These are phyloP conservation scores for Picea mariana DNA, from an alignment of 83 land plant species.

Conservation along the genomic window DNA sequence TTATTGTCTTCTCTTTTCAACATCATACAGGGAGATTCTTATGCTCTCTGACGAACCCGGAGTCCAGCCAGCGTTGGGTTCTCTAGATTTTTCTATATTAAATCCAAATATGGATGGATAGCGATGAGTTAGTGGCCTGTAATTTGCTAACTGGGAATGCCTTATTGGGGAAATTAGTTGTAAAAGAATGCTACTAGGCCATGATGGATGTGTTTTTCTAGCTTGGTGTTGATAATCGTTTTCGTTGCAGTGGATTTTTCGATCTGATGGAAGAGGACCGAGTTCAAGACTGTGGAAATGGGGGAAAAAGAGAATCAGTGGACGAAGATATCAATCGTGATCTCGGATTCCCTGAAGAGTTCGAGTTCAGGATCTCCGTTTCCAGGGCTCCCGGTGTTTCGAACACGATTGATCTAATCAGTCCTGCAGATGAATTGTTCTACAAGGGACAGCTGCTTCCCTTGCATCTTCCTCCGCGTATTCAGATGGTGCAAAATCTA, in stretches of 20 bases:
- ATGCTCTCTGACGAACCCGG: too few relatives aligned
- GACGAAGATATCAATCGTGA: neutral
- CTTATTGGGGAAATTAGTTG: too few relatives aligned
- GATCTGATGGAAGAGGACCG: neutral
- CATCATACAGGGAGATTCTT: too few relatives aligned
- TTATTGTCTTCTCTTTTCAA: too few relatives aligned
- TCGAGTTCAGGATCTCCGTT: constrained; percentile 50
- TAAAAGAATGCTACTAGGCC: too few relatives aligned
- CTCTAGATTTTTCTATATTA: too few relatives aligned
- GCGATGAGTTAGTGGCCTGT: too few relatives aligned
- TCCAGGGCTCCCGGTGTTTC: constrained; percentile 17
- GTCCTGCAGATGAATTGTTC: constrained; percentile 89
- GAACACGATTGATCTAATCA: constrained; percentile 22
- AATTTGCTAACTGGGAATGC: too few relatives aligned
- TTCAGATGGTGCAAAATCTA: constrained; percentile 64
- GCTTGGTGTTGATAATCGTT: neutral
- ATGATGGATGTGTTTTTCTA: neutral
- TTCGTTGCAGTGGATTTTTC: too few relatives aligned
- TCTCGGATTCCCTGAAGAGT: constrained; percentile 25
- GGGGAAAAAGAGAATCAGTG: neutral
- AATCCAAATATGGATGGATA: too few relatives aligned
- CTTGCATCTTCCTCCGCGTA: constrained; percentile 71
- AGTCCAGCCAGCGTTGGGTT: too few relatives aligned
- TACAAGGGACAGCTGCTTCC: constrained; percentile 90
- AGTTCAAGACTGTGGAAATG: neutral